A percentile compares a stretch with the other conserved stretches of the same genome.
phyloP scores from a whole-genome alignment of 192 early-diverging fungal species.

The Neocallimastix lanati region DNA sequence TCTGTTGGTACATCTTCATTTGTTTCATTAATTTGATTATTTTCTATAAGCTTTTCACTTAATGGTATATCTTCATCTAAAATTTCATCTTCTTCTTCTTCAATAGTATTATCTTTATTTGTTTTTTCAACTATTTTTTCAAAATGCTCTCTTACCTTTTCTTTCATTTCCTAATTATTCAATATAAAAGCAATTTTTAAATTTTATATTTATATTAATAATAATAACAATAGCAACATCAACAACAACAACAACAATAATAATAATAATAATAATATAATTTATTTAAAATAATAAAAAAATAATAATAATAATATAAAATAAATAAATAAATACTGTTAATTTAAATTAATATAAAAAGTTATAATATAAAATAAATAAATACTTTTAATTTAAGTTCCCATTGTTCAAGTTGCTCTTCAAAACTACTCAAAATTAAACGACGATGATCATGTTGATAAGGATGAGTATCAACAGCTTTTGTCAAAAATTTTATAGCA shows the following conservation, averaged over 20 bases:
- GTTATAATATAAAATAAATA: too few relatives aligned
- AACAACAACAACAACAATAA: too few relatives aligned
- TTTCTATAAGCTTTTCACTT: neutral
- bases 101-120: slow-evolving; percentile 9
- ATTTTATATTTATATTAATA: too few relatives aligned
- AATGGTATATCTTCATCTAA: slow-evolving; percentile 4
- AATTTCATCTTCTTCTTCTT: slow-evolving; percentile 2
- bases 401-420: slow-evolving; percentile 39
- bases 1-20: slow-evolving; percentile 8
- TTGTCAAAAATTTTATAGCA: slow-evolving; percentile 67
- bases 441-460: slow-evolving; percentile 74
- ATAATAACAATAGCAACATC: too few relatives aligned
- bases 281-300: too few relatives aligned
- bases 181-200: too few relatives aligned
- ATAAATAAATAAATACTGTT: too few relatives aligned
- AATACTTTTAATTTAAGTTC: slow-evolving; percentile 47
- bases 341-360: too few relatives aligned
- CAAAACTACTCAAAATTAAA: slow-evolving; percentile 50
- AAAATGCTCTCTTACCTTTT: neutral
- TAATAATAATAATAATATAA: too few relatives aligned
- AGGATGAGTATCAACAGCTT: slow-evolving; percentile 71
- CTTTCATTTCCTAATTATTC: neutral
- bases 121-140: slow-evolving; percentile 6
- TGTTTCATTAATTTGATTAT: slow-evolving; percentile 4
- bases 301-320: too few relatives aligned